Conservation (phyloP, 164 flowering plant species). For the Dillenia suffruticosa region DNA sequence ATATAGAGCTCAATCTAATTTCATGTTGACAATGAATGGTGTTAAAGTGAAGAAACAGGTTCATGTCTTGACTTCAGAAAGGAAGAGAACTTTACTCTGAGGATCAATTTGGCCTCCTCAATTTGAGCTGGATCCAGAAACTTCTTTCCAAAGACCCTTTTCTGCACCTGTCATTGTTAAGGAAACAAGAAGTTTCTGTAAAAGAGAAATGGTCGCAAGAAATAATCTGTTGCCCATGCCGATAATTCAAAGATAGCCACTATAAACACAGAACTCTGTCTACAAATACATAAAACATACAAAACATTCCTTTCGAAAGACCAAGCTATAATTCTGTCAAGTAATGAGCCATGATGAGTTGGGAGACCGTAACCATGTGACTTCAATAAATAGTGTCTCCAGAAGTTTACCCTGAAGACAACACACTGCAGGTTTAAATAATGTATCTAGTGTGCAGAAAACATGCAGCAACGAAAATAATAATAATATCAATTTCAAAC, state of each 20-base stretch:
- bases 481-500: too few relatives aligned
- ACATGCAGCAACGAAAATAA: too few relatives aligned
- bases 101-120: constrained; percentile 19
- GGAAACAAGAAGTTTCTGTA: not conserved
- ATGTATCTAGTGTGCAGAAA: too few relatives aligned
- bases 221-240: not conserved
- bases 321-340: too few relatives aligned
- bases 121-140: constrained; percentile 8
- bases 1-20: not conserved
- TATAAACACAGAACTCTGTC: too few relatives aligned
- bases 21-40: not conserved
- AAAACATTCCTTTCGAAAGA: too few relatives aligned
- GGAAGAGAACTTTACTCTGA: constrained; percentile 11
- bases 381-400: too few relatives aligned
- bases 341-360: too few relatives aligned
- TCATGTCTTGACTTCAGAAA: not conserved
- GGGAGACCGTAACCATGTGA: too few relatives aligned
- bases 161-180: constrained; percentile 17
- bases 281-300: too few relatives aligned
- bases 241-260: not conserved
- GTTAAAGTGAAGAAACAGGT: not conserved
- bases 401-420: too few relatives aligned
- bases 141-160: constrained; percentile 8
- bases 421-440: too few relatives aligned
- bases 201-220: not conserved